Evolutionary conservation across 2,329 filamentous ascomycete species (phyloP).

Genomic region (Emericellopsis cladophorae): DNA sequence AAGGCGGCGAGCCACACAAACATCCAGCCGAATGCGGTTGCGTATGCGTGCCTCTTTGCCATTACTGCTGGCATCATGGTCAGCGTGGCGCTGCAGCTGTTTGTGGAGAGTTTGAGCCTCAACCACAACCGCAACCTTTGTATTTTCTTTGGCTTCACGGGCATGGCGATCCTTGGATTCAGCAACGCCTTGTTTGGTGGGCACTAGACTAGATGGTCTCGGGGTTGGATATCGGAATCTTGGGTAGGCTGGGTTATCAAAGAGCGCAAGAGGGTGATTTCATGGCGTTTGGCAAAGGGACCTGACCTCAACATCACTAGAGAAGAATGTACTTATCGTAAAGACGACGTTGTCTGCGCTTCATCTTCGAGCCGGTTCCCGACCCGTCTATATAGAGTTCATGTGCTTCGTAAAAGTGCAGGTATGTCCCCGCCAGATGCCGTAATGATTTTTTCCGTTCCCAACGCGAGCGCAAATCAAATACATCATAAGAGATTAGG

Average conservation of each 20-base stretch:
- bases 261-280: too few species aligned
- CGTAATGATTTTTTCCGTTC: neutral
- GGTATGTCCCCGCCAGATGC: neutral
- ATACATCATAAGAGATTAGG: slow-evolving; percentile 11
- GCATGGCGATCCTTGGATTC: slow-evolving; percentile 78
- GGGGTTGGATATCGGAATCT: too few species aligned
- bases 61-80: slow-evolving; percentile 90
- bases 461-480: neutral
- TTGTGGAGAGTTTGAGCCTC: slow-evolving; percentile 72
- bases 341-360: too few species aligned
- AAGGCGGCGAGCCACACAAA: slow-evolving; percentile 46
- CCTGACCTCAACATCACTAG: too few species aligned
- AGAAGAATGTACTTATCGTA: too few species aligned
- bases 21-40: slow-evolving; percentile 37
- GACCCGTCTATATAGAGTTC: too few species aligned
- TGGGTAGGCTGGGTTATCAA: too few species aligned
- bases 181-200: slow-evolving; percentile 71
- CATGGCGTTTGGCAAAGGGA: too few species aligned
- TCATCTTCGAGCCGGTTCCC: too few species aligned
- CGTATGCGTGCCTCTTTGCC: slow-evolving; percentile 76
- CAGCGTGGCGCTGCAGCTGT: slow-evolving; percentile 79
- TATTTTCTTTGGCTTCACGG: slow-evolving; percentile 68
- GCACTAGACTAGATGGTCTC: neutral
- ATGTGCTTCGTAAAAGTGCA: too few species aligned
- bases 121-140: slow-evolving; percentile 69